Conservation (phyloP, 106 monocot species). For the Gastrodia elata region DNA sequence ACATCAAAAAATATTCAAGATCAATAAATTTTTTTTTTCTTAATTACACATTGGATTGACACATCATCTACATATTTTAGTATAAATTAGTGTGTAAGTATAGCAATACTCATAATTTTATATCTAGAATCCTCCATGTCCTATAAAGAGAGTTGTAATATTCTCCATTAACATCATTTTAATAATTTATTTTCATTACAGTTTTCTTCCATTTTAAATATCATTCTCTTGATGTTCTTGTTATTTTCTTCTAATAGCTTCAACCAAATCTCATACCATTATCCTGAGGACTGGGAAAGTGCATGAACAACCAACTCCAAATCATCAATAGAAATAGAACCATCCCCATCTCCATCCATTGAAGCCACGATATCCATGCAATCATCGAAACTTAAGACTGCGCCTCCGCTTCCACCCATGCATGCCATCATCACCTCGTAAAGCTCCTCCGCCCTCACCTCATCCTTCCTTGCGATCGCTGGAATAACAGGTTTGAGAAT, state of each 20-base stretch:
- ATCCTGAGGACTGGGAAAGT: conserved; percentile 2
- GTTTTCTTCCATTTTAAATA: not conserved
- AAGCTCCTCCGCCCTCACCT: conserved; percentile 32
- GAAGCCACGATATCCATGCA: conserved; percentile 36
- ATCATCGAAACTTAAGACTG: conserved; percentile 19
- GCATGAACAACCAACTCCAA: conserved; percentile 26
- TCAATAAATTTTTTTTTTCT: no score
- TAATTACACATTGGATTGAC: no score
- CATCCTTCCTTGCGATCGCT: not conserved
- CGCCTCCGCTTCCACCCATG: conserved; percentile 11
- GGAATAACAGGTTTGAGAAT: not conserved
- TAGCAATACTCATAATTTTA: no score
- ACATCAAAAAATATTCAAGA: no score
- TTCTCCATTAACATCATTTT: not conserved
- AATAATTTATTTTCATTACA: not conserved
- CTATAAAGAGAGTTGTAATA: not conserved
- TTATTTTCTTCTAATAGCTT: not conserved
- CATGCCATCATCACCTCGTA: conserved; percentile 17
- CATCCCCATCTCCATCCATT: conserved; percentile 46
- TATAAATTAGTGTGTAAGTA: no score
- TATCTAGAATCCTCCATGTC: no score
- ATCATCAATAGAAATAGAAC: conserved; percentile 31
- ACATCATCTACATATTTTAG: no score
- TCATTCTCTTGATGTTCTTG: not conserved
- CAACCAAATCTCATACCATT: no score